A percentile compares a stretch with the other conserved stretches of the same genome.
Evolutionary conservation across 257 asterid species (phyloP).

Genomic region (Primulina tabacum): DNA sequence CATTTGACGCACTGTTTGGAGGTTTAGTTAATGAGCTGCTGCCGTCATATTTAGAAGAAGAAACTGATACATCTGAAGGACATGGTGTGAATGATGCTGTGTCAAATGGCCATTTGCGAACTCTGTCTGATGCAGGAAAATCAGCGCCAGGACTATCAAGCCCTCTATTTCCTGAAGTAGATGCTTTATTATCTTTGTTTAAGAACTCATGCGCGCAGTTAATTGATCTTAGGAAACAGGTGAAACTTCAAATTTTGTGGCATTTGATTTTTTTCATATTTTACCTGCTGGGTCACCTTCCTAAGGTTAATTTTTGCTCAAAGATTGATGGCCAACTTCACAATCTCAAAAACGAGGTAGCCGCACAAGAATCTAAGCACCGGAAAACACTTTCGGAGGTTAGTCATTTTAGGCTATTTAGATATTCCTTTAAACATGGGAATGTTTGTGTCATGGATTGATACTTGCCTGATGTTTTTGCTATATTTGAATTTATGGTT

Average conservation of each 20-base stretch:
- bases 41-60: slow-evolving; percentile 85
- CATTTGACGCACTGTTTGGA: slow-evolving; percentile 91
- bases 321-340: slow-evolving; percentile 88
- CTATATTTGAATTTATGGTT: slow-evolving; percentile 19
- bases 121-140: slow-evolving; percentile 61
- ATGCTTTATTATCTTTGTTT: slow-evolving; percentile 77
- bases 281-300: slow-evolving; percentile 20
- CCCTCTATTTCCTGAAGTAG: slow-evolving; percentile 92
- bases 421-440: slow-evolving; percentile 13
- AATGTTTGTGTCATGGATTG: slow-evolving; percentile 7
- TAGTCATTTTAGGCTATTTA: slow-evolving; percentile 16
- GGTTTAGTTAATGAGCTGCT: slow-evolving; percentile 82
- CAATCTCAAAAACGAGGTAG: slow-evolving; percentile 76
- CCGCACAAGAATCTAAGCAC: slow-evolving; percentile 87
- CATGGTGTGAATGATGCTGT: slow-evolving; percentile 58
- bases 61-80: slow-evolving; percentile 59
- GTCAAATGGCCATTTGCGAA: slow-evolving; percentile 72
- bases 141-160: slow-evolving; percentile 46
- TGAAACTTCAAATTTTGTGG: slow-evolving; percentile 13
- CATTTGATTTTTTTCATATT: slow-evolving; percentile 9
- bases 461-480: slow-evolving; percentile 5
- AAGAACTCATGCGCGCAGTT: slow-evolving; percentile 79
- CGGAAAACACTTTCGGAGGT: slow-evolving; percentile 94
- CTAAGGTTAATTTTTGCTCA: slow-evolving; percentile 30
- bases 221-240: slow-evolving; percentile 89